Evolutionary conservation across 441 rosid genomes (phyloP), one percentile per base, ranked within the genome.

Genomic region (Hypseocharis bilobata): DNA sequence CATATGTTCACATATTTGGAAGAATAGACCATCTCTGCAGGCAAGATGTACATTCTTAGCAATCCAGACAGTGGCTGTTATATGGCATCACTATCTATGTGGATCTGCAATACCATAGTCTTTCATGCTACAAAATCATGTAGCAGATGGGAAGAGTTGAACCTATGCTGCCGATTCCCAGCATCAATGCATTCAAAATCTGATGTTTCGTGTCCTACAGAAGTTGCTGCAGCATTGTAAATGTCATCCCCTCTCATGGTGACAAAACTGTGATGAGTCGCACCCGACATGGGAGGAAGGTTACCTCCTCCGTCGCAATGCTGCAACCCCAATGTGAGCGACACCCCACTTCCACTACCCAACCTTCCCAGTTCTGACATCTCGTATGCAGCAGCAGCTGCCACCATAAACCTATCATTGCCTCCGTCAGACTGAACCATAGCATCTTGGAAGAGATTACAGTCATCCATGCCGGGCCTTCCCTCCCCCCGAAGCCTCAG

Each of bases 61-160:
- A 51, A 68, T 44, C 56, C 22, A 62, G 44, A 49, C 34, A 67
- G 60, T 44, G 45, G 68, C 6, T 30, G 34, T 4, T 30, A 30
- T 3, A 7, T 0, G 3, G 6, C 34, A 7, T 30, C 3, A 3
- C 6, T 30, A 30, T 30, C 63, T 77, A 85, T 16, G n/a, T n/a
- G n/a, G n/a, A n/a, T n/a, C n/a, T n/a, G n/a, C n/a, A n/a, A n/a
- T n/a, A n/a, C n/a, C n/a, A n/a, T 6, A 19, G 51, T 57, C 44
- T 69, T 66, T 81, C 68, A 87, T 32, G 82, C 88, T 60, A 84
- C 91, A 74, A 89, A 85, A 83, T 89, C 96, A 76, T 82, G 89
- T 61, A 86, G 69, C 32, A 81, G 77, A 74, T 82, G 87, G 20
- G 91, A 77, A 75, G 78, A 81, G 62, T 82, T 75, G 64, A 81